Conservation (phyloP, 2,329 filamentous ascomycete genomes). For the Exophiala xenobiotica region DNA sequence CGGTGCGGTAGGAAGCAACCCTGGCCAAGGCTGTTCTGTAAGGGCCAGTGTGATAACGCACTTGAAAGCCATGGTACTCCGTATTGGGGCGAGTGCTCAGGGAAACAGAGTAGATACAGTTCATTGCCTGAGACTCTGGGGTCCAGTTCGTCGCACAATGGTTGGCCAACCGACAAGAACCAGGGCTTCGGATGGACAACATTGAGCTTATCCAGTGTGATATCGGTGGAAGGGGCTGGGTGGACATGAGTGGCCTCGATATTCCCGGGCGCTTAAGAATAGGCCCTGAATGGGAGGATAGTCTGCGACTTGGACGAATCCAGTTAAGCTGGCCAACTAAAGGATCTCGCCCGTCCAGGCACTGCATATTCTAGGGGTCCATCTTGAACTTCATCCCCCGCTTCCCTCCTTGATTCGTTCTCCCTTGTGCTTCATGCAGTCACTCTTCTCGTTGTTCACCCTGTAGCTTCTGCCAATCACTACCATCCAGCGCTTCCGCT, state of each 20-base stretch:
- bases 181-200: slow-evolving; percentile 2
- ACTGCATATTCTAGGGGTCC: slow-evolving; percentile 2
- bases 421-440: slow-evolving; percentile 23
- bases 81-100: background rate
- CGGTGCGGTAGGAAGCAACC: background rate
- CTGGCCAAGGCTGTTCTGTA: background rate
- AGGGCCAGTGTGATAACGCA: background rate
- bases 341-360: slow-evolving; percentile 4
- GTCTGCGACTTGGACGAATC: slow-evolving; percentile 4
- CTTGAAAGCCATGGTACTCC: background rate
- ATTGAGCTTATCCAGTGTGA: slow-evolving; percentile 2
- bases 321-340: slow-evolving; percentile 13
- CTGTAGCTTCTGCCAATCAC: slow-evolving; percentile 19
- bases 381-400: background rate
- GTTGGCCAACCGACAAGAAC: background rate
- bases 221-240: slow-evolving; percentile 6
- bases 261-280: slow-evolving; percentile 19
- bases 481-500: slow-evolving; percentile 8
- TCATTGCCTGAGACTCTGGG: background rate
- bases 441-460: slow-evolving; percentile 1
- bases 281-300: slow-evolving; percentile 12
- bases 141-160: no score
- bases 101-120: background rate
- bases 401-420: slow-evolving; percentile 19
- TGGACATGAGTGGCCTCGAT: slow-evolving; percentile 3